A percentile compares a stretch with the other conserved stretches of the same genome.
Conservation (phyloP, 1,284 basidiomycete genomes). For the Schizophyllum commune region DNA sequence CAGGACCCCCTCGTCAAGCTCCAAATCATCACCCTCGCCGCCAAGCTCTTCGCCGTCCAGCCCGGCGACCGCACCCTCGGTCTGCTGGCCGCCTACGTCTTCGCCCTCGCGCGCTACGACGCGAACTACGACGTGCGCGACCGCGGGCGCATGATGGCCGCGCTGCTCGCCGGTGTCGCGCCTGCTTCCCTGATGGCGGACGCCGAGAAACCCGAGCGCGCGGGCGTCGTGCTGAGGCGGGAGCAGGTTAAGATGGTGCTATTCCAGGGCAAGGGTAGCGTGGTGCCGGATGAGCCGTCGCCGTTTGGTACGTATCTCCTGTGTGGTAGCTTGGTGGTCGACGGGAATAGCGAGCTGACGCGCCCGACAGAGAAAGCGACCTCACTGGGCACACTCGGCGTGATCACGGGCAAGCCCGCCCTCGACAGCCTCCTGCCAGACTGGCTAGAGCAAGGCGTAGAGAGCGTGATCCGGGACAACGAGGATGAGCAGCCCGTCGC, state of each 20-base stretch:
- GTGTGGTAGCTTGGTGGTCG: constrained; percentile 1
- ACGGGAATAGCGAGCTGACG: too few relatives aligned
- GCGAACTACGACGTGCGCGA: constrained; percentile 83
- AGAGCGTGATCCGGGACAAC: constrained; percentile 44
- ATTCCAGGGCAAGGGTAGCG: constrained; percentile 61
- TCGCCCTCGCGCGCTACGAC: constrained; percentile 85
- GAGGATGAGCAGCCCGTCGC: constrained; percentile 43
- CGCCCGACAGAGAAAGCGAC: constrained; percentile 27
- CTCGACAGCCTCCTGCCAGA: constrained; percentile 42
- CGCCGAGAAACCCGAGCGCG: constrained; percentile 34
- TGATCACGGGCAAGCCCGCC: constrained; percentile 44
- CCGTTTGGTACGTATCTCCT: neutral
- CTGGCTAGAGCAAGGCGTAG: constrained; percentile 57
- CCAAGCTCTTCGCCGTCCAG: constrained; percentile 73
- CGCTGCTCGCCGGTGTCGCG: constrained; percentile 55
- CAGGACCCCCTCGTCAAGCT: constrained; percentile 68
- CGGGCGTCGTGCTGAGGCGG: constrained; percentile 70
- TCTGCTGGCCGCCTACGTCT: constrained; percentile 63
- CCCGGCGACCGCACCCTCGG: constrained; percentile 44
- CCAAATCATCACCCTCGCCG: constrained; percentile 75
- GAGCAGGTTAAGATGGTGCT: constrained; percentile 78
- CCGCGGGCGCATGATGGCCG: constrained; percentile 72
- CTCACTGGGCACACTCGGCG: constrained; percentile 49
- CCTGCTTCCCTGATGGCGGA: constrained; percentile 30
- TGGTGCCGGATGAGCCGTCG: constrained; percentile 27